These are phyloP conservation scores for Kodamaea jinghongensis DNA, from an alignment of 805 yeast genomes.

Conservation along the genomic window DNA sequence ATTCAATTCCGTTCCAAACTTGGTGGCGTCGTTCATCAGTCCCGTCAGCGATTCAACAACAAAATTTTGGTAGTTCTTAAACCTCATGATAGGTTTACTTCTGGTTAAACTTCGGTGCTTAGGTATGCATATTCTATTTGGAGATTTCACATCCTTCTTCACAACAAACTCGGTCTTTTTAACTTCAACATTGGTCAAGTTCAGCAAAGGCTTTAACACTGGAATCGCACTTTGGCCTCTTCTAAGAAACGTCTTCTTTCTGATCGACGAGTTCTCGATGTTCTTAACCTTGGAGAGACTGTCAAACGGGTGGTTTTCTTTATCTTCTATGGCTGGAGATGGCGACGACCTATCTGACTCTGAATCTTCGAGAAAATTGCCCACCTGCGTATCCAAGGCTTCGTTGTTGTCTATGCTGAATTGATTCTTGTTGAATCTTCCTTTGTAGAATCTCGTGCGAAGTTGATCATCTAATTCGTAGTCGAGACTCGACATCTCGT, in stretches of 20 bases:
- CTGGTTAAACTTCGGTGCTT: slow-evolving; percentile 24
- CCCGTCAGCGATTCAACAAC: slow-evolving; percentile 65
- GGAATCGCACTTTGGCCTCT: slow-evolving; percentile 24
- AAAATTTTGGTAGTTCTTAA: slow-evolving; percentile 32
- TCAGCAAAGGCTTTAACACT: slow-evolving; percentile 25
- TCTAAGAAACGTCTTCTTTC: slow-evolving; percentile 17
- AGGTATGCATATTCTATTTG: slow-evolving; percentile 46
- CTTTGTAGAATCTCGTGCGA: slow-evolving; percentile 34
- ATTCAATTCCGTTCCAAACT: slow-evolving; percentile 66
- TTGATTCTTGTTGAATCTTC: slow-evolving; percentile 26
- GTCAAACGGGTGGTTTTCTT: slow-evolving; percentile 32
- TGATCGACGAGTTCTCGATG: background rate
- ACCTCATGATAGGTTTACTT: slow-evolving; percentile 31
- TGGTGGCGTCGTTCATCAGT: slow-evolving; percentile 58
- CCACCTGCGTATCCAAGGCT: slow-evolving; percentile 34
- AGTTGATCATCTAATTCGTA: slow-evolving; percentile 35
- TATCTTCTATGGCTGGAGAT: slow-evolving; percentile 14
- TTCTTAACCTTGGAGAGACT: slow-evolving; percentile 20
- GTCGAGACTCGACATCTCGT: slow-evolving; percentile 24
- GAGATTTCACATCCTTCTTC: slow-evolving; percentile 23
- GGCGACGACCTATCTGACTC: slow-evolving; percentile 2
- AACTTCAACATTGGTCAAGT: slow-evolving; percentile 16
- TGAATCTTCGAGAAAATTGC: slow-evolving; percentile 17
- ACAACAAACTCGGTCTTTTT: slow-evolving; percentile 10
- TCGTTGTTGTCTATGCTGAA: slow-evolving; percentile 15